Evolutionary conservation across 2,329 filamentous ascomycete species (phyloP).

Genomic region (Daldinia eschscholtzii): DNA sequence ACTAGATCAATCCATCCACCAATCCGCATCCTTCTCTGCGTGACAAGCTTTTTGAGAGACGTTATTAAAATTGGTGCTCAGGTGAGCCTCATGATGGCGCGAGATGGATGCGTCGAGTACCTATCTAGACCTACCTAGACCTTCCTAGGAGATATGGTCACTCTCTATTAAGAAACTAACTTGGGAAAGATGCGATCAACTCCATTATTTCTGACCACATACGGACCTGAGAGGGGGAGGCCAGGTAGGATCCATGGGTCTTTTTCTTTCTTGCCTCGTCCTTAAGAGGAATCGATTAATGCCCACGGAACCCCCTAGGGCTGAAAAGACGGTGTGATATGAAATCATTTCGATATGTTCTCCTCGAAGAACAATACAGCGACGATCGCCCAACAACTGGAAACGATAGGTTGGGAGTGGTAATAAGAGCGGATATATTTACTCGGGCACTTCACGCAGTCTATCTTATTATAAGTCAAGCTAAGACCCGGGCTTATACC

Average conservation of each 20-base stretch:
- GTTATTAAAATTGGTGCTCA: conserved; percentile 20
- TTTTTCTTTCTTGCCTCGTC: conserved; percentile 13
- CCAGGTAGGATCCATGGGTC: conserved; percentile 25
- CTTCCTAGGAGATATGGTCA: not conserved
- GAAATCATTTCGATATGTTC: conserved; percentile 26
- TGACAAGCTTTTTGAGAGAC: conserved; percentile 28
- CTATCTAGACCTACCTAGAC: not conserved
- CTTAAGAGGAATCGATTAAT: conserved; percentile 40
- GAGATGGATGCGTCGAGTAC: conserved; percentile 1
- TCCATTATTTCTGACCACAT: conserved; percentile 1
- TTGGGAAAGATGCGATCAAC: conserved; percentile 14
- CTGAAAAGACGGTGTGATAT: conserved; percentile 46
- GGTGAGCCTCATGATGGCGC: conserved; percentile 36
- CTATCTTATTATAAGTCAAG: conserved; percentile 20
- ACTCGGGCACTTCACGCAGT: conserved; percentile 1
- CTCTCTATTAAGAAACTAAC: conserved; percentile 8
- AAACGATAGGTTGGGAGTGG: conserved; percentile 28
- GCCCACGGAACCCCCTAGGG: conserved; percentile 23
- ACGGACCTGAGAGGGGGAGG: conserved; percentile 16
- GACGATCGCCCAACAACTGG: conserved; percentile 25
- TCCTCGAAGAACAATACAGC: conserved; percentile 14
- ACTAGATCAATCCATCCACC: conserved; percentile 21
- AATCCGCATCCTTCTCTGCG: conserved; percentile 31
- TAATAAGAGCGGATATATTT: conserved; percentile 33
- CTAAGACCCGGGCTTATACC: conserved; percentile 15